Conservation (phyloP, 768 basidiomycete species). For the Amanita thiersii region DNA sequence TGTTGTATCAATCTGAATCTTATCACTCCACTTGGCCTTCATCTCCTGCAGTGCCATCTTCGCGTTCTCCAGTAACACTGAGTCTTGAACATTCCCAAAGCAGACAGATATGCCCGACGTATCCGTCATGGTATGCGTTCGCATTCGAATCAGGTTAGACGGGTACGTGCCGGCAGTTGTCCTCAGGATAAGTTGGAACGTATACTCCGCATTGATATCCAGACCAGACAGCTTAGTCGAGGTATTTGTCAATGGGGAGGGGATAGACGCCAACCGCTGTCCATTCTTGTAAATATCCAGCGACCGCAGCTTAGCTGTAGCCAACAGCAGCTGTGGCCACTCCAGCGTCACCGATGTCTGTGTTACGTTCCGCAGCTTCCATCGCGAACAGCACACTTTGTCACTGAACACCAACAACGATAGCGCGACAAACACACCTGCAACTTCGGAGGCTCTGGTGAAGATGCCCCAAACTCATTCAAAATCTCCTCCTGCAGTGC, state of each 20-base stretch:
- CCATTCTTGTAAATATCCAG: slow-evolving; percentile 92
- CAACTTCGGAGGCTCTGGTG: slow-evolving; percentile 69
- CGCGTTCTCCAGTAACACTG: slow-evolving; percentile 67
- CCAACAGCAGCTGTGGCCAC: slow-evolving; percentile 84
- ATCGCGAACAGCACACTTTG: background rate
- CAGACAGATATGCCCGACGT: slow-evolving; percentile 93
- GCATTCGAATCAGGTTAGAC: slow-evolving; percentile 74
- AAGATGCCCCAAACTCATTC: slow-evolving; percentile 55
- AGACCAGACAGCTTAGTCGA: slow-evolving; percentile 84
- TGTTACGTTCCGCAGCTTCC: slow-evolving; percentile 82
- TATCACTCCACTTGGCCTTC: slow-evolving; percentile 85
- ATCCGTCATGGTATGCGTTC: slow-evolving; percentile 92
- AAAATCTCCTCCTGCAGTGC: slow-evolving; percentile 76
- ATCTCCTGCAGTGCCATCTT: slow-evolving; percentile 78
- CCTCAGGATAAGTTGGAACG: slow-evolving; percentile 89
- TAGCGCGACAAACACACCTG: slow-evolving; percentile 36
- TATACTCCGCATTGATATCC: slow-evolving; percentile 77
- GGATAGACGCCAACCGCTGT: slow-evolving; percentile 80
- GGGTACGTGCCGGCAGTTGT: slow-evolving; percentile 90
- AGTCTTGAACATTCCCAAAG: slow-evolving; percentile 85
- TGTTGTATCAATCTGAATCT: slow-evolving; percentile 95
- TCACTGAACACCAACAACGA: background rate
- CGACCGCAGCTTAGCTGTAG: slow-evolving; percentile 77
- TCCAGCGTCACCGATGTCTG: slow-evolving; percentile 97
- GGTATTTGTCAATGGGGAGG: slow-evolving; percentile 73